Evolutionary conservation across 805 yeast genomes (phyloP), one percentile per base, ranked within the genome.

Genomic region (Priceomyces carsonii): DNA sequence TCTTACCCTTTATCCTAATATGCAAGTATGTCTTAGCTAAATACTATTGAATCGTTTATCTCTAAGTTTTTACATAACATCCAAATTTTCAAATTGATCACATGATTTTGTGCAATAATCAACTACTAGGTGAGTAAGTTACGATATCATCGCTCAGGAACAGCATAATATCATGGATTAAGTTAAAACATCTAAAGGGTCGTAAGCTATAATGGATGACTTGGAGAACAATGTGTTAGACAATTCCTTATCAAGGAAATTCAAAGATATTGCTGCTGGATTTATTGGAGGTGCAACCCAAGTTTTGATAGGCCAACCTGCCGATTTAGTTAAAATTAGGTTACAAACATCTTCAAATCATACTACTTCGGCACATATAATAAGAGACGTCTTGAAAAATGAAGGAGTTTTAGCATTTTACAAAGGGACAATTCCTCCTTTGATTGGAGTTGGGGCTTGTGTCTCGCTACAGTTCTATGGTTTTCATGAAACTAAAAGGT

Each of bases 391-490:
- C 16, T 13, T 69, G 10, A 48, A 54, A 19, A 65, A 68, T 40
- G 74, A 69, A 49, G 74, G 74, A 3, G 28, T 60, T 3, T 46
- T 59, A 18, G 73, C 74, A 2, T 69, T 69, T 45, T 69, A 69
- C 47, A 69, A 69, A 40, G 74, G 74, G 5, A 69, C 74, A 0
- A 43, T 67, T 23, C 62, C 74, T 2, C 74, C 74, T 2, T 51
- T 69, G 17, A 54, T 68, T 38, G 74, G 74, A 0, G 74, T 69
- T 5, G 64, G 85, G 0, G 80, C 75, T 1, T 80, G 87, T 61
- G 87, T 80, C 6, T 78, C 84, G 2, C 59, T 80, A 20, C 87
- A 80, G 49, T 81, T 80, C 53, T 81, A 80, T 48, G 85, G 87
- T 1, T 83, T 80, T 49, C 85, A 79, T 50, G 87, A 80, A 50